Evolutionary conservation across 1,139 yeast genomes (phyloP), one percentile per base, ranked within the genome.

Genomic region (Magnusiomyces magnusii): DNA sequence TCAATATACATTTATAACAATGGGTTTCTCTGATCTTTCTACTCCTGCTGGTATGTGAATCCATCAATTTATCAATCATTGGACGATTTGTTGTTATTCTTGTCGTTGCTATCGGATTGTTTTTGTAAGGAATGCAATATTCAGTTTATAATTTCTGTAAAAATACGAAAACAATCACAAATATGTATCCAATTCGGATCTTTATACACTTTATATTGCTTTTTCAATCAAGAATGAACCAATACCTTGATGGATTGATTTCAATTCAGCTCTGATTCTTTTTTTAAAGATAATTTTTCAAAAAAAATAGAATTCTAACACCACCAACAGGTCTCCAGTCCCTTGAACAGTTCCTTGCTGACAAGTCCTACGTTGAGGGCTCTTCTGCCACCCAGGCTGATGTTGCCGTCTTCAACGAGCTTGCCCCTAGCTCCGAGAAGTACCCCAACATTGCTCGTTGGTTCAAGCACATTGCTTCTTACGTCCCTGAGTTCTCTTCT

Each of bases 381-480:
- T 68, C 63, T 58, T 53, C 61, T 60, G 68, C 97, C 68, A 80
- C 98, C 71, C 97, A 90, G 81, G 97, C 97, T 75, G 98, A 93
- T 75, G 98, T 89, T 67, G 77, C 91, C 68, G 92, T 84, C 62
- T 76, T 85, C 93, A 85, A 89, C 83, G 93, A 97, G 77, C 91
- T 93, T 86, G 57, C 72, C 62, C 77, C 78, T 61, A 74, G 71
- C 57, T 73, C 74, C 54, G 78, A 81, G 73, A 82, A 89, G 78
- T 92, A 79, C 88, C 97, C 98, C 78, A 86, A 88, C 78, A 90
- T 91, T 75, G 79, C 96, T 75, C 91, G 97, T 84, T 93, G 97
- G 97, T 90, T 87, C 84, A 89, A 88, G 86, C 97, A 91, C 91
- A 85, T 92, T 75, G 95, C 95, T 76, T 84, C 96, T 62, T 87